Base-by-base conservation (phyloP, 1,284 basidiomycete species). In the Pseudozyma hubeiensis region DNA sequence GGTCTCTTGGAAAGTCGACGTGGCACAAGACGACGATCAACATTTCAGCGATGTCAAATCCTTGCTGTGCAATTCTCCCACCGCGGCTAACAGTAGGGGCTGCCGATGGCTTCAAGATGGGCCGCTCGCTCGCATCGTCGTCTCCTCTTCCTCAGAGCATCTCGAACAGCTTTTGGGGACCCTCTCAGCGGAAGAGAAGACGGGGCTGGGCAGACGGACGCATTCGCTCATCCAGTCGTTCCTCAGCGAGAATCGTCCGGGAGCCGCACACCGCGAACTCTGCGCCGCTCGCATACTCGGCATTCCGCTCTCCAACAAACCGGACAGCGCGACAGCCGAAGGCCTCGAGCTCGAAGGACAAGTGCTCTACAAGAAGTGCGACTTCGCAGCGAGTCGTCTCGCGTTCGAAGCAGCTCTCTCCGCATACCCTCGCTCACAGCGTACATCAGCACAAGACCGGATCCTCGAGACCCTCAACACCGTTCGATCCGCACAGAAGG, bases 81-180 rank as follows among this genome's bases (percentile, higher is more conserved):
- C 64, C 29, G 34, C 52, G 2, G 50, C 44, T 57, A 70, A 75
- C 55, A 58, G 37, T 2, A 62, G 24, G 29, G 73, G 73, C 30
- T 75, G 73, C 55, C 52, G 64, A 29, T 75, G 73, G 78, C 59
- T 75, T 48, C 74, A 80, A 43, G 78, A 80, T 24, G 74, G 74
- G 0, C 77, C 78, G 5, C 61, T 78, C 3, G 52, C 68, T 14
- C 67, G 73, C 16, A 40, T 67, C 3, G 46, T 57, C 14, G 63
- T 52, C 24, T 50, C 50, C 11, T 46, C 55, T 0, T 40, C 6
- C n/a, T 31, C 48, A 10, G 50, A 39, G 6, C n/a, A 31, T 0
- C 17, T n/a, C 16, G n/a, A 11, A 8, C 19, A 40, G 35, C 46
- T 39, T 3, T 5, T 69, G 3, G 16, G 48, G 5, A 6, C 0